Conservation (phyloP, 352 stramenopile genomes). For the Globisporangium megalacanthum region DNA sequence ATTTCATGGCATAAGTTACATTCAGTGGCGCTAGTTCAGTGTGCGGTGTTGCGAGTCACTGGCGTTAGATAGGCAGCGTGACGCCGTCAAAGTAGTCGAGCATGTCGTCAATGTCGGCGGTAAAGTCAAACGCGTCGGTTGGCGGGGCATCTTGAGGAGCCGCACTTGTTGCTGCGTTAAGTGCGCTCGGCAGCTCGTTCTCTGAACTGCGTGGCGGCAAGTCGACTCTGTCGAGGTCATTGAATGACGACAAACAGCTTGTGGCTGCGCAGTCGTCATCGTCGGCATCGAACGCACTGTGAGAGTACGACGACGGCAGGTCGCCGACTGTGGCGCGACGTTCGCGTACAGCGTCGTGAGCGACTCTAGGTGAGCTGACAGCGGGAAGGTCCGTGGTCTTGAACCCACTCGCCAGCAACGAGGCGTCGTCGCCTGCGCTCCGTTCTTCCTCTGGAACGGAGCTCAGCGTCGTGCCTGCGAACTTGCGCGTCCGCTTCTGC, state of each 20-base stretch:
- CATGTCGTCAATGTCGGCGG: conserved; percentile 60
- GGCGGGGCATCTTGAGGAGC: background rate
- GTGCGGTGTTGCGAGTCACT: background rate
- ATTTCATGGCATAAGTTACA: background rate
- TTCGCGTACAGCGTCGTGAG: conserved; percentile 10
- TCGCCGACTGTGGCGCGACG: conserved; percentile 1
- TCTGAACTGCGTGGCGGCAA: background rate
- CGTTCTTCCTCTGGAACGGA: conserved; percentile 11
- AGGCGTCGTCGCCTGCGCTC: background rate
- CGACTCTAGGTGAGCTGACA: conserved; percentile 11
- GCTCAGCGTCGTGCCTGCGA: background rate
- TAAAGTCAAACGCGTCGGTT: conserved; percentile 1
- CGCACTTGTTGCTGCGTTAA: background rate
- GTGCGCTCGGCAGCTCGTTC: background rate
- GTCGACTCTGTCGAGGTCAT: background rate
- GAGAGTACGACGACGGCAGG: conserved; percentile 1
- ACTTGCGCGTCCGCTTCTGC: conserved; percentile 13
- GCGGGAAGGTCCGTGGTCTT: conserved; percentile 20
- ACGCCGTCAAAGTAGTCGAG: conserved; percentile 74
- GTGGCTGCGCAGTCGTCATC: background rate
- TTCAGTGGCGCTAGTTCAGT: background rate
- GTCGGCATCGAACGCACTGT: background rate
- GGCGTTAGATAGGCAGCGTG: conserved; percentile 22
- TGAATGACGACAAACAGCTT: background rate
- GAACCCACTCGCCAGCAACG: background rate